Base-by-base conservation (phyloP, 1,139 yeast genomes). In the Pichia sp. region DNA sequence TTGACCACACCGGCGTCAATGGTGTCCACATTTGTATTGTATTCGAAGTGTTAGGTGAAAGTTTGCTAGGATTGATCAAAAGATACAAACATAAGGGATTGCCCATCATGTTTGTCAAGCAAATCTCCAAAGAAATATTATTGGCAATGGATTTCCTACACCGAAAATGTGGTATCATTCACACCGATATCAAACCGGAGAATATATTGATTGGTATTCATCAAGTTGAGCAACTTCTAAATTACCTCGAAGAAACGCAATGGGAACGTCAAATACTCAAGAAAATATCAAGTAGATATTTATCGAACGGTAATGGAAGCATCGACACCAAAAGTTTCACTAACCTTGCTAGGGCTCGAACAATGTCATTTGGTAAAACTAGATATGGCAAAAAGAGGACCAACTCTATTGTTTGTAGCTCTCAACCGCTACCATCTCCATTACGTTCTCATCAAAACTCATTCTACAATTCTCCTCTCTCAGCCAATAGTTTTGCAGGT, bases 121-220 rank as follows among this genome's bases (percentile, higher is more conserved):
- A 80, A 56, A 81, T 86, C 34, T 76, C 93, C 8, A 79, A 77
- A 47, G 95, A 86, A 57, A 69, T 85, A 27, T 62, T 85, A 35
- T 65, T 80, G 16, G 86, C 91, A 0, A 63, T 84, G 44, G 94
- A 86, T 58, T 85, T 81, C 54, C 62, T 86, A 45, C 96, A 86
- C 55, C 63, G 91, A 30, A 79, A 73, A 48, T 83, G 94, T 59
- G 95, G 94, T n/a, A 79, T 86, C 24, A 82, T 86, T 41, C 96
- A 86, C 59, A 86, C 96, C 0, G 96, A 86, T 53, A 65, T 86
- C 44, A 86, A 86, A 58, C 96, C 96, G 0, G 96, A 86, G 56
- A 86, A 86, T 55, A 81, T 86, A n/a, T 62, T 86, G 45, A 70
- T 85, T 33, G 87, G 82, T 51, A 79, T 85, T 41, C 81, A 79